phyloP scores from a whole-genome alignment of 2,329 filamentous ascomycete genomes.

The Grosmannia serpens region DNA sequence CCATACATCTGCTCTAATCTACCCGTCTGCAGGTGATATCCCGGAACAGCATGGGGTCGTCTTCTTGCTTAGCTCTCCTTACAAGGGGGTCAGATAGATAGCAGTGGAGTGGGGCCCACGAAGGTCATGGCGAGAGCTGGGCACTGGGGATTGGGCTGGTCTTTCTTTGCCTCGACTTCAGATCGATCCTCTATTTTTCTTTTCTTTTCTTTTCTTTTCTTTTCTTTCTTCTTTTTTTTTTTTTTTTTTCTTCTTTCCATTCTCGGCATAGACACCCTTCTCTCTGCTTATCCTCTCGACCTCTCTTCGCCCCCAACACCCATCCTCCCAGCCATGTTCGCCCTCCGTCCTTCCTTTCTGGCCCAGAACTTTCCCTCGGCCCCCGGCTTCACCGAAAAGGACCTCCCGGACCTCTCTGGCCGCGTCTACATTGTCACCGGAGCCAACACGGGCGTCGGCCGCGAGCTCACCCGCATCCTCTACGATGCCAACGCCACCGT shows the following conservation, averaged over 20 bases:
- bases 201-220: neutral
- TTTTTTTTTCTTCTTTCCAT: neutral
- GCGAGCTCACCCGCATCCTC: conserved; percentile 36
- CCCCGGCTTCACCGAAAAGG: neutral
- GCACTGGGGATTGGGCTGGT: too few relatives aligned
- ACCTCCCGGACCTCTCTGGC: neutral
- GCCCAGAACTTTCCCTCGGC: neutral
- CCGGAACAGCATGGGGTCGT: neutral
- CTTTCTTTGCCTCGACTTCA: too few relatives aligned
- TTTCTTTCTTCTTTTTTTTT: neutral
- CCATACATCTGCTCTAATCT: neutral
- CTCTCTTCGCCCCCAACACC: neutral
- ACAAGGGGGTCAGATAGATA: neutral
- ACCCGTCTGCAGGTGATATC: neutral
- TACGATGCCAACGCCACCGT: conserved; percentile 38
- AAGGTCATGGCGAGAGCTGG: neutral
- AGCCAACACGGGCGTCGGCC: conserved; percentile 26
- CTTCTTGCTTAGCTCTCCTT: neutral
- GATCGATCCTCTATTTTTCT: too few relatives aligned
- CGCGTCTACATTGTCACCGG: conserved; percentile 31
- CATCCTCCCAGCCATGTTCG: neutral
- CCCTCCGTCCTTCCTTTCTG: neutral
- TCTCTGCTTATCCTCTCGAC: neutral
- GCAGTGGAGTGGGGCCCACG: neutral
- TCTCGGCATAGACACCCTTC: too few relatives aligned